Percentiles rank a stretch among this genome's conserved stretches.
phyloP scores from a whole-genome alignment of 225 moss, liverwort and hornwort species.

The Marchantia paleacea region DNA sequence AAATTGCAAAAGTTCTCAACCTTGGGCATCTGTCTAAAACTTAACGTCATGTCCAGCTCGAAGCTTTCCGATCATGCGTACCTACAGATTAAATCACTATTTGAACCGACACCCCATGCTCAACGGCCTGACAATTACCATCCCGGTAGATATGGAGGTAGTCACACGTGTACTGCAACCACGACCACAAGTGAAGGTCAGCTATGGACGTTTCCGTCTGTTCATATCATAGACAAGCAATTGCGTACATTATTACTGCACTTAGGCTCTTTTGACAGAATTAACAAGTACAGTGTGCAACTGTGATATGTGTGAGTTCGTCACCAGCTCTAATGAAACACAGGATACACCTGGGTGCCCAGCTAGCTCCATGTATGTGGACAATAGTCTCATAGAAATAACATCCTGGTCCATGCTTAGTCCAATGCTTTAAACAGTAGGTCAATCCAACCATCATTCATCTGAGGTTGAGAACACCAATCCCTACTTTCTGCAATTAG shows the following conservation, averaged over 20 bases:
- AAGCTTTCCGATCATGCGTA: neutral
- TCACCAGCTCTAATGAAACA: neutral
- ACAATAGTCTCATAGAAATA: neutral
- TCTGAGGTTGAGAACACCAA: too few relatives aligned
- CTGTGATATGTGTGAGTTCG: neutral
- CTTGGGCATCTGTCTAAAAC: neutral
- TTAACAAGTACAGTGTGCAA: too few relatives aligned
- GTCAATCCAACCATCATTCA: neutral
- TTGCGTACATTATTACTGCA: neutral
- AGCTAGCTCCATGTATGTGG: too few relatives aligned
- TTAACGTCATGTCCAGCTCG: neutral
- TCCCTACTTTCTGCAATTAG: neutral
- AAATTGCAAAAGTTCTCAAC: neutral
- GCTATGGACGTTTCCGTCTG: neutral
- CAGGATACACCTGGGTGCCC: neutral
- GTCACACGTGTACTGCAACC: neutral
- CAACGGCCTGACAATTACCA: neutral
- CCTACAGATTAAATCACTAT: neutral
- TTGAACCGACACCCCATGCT: neutral
- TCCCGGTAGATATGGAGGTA: neutral
- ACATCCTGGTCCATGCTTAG: neutral
- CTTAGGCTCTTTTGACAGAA: too few relatives aligned
- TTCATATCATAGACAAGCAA: neutral
- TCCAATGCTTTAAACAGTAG: neutral
- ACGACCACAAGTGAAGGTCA: neutral